Evolutionary conservation across 805 yeast genomes (phyloP), one percentile per base, ranked within the genome.

Genomic region (Hanseniaspora taiwanica): DNA sequence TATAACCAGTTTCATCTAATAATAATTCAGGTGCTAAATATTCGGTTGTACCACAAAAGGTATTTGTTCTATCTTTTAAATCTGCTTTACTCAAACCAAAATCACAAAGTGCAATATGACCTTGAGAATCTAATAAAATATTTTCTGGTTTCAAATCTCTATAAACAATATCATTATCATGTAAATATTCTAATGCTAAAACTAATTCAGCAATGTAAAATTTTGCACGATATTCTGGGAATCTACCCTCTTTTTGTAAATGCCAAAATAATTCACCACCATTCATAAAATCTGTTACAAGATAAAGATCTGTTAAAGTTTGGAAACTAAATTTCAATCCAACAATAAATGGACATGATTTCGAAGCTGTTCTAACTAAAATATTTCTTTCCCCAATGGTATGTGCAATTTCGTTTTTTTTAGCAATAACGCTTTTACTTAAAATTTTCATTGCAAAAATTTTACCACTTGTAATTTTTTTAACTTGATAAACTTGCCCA

Each of bases 241-340:
- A 91, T 48, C 96, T 73, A 35, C 96, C 96, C 59, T 91, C 97
- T 56, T 86, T 85, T 64, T 91, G 98, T 59, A 91, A 69, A 64
- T 91, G 95, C 93, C 94, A 86, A 58, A 85, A 85, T 48, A 91
- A 69, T 64, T 91, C 98, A 44, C 98, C 98, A 34, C 98, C 98
- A 36, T 91, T 78, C 97, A 91, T 89, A 63, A 82, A 91, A 63
- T 91, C 98, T 2, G 96, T 89, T 21, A 91, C 96, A 44, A 91
- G 68, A 58, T 87, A 91, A 46, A 91, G 68, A 62, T 91, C 97
- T 1, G 82, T 66, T 27, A 91, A 94, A 1, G 98, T 91, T 65
- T 91, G 98, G 62, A 91, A 91, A 1, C 96, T 83, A 58, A 91
- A 89, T 64, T 91, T 91, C 54, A 91, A 71, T 0, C 96, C 95